Conservation (phyloP, 2,329 filamentous ascomycete genomes). For the Clarireedia hainanense region DNA sequence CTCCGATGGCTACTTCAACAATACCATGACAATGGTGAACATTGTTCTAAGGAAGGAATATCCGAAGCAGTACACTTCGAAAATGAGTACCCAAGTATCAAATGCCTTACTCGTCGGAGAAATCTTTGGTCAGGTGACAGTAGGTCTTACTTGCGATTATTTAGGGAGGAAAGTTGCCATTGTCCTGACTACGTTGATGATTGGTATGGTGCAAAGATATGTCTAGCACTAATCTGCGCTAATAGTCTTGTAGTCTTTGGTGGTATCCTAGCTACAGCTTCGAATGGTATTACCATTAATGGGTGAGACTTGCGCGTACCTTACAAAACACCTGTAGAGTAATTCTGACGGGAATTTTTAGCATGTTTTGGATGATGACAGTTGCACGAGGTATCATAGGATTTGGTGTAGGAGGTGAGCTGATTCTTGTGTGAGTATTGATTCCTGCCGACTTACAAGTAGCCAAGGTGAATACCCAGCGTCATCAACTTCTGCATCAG, state of each 20-base stretch:
- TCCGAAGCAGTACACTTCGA: conserved; percentile 15
- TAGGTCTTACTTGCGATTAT: conserved; percentile 37
- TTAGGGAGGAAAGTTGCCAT: conserved; percentile 40
- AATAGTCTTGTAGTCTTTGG: conserved; percentile 30
- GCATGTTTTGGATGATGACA: conserved; percentile 47
- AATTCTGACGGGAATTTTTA: neutral
- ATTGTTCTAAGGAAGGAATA: conserved; percentile 27
- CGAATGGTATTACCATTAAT: conserved; percentile 36
- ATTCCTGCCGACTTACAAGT: neutral
- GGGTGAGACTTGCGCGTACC: conserved; percentile 14
- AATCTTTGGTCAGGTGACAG: conserved; percentile 35
- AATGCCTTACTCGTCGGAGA: conserved; percentile 36
- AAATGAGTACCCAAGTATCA: conserved; percentile 33
- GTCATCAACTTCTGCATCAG: conserved; percentile 37
- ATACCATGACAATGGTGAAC: conserved; percentile 31
- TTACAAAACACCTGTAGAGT: neutral
- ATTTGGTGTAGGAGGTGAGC: conserved; percentile 36
- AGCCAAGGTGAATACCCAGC: conserved; percentile 39
- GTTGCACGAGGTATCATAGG: conserved; percentile 40
- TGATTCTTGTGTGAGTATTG: neutral
- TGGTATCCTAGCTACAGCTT: conserved; percentile 36
- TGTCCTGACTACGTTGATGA: conserved; percentile 36
- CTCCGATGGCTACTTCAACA: conserved; percentile 31
- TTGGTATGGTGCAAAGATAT: conserved; percentile 20
- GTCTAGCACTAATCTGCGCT: conserved; percentile 24